Conservation (phyloP, 495 filamentous ascomycete species). For the Aspergillus sparsus region DNA sequence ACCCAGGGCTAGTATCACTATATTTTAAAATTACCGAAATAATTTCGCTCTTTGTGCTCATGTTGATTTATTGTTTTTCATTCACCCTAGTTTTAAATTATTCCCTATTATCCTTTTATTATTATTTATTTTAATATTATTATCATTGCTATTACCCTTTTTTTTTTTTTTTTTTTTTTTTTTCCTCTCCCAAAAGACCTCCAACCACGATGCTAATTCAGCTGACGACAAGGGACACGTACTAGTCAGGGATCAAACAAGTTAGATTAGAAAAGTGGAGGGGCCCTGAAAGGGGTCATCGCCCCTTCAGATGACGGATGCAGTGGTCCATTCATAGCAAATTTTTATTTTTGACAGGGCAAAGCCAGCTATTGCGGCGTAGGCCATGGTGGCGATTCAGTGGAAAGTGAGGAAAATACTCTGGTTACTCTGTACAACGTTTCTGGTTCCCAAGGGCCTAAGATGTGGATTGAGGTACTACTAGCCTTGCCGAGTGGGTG, state of each 20-base stretch:
- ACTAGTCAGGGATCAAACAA: slow-evolving; percentile 27
- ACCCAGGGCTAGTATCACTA: background rate
- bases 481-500: slow-evolving; percentile 20
- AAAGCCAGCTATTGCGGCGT: background rate
- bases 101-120: background rate
- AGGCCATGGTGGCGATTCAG: background rate
- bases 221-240: slow-evolving; percentile 32
- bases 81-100: background rate
- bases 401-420: slow-evolving; percentile 1
- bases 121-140: slow-evolving; percentile 9
- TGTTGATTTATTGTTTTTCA: background rate
- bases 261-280: slow-evolving; percentile 20
- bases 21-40: slow-evolving; percentile 3
- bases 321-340: background rate
- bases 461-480: slow-evolving; percentile 10
- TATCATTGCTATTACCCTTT: background rate
- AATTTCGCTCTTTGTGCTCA: background rate
- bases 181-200: slow-evolving; percentile 4
- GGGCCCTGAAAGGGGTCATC: slow-evolving; percentile 25
- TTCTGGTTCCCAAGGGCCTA: slow-evolving; percentile 17
- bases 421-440: slow-evolving; percentile 14
- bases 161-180: background rate
- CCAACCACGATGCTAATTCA: slow-evolving; percentile 6
- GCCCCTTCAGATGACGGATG: slow-evolving; percentile 11
- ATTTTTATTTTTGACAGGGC: slow-evolving; percentile 10